Conservation (phyloP, 1,284 basidiomycete species). For the Rhodotorula mucilaginosa region DNA sequence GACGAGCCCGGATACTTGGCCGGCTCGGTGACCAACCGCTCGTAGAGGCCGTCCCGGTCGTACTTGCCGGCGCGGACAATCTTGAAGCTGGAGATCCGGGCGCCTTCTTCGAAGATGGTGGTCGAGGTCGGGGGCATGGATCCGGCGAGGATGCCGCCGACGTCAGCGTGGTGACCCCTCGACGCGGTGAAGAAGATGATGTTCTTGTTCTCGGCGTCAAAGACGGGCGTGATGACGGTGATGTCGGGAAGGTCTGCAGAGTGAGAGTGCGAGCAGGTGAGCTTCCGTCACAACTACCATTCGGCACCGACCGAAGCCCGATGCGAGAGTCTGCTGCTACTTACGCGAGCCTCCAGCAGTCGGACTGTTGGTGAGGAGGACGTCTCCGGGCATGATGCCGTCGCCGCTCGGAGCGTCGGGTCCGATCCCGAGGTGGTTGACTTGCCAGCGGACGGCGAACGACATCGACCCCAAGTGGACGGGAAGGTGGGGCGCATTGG, state of each 20-base stretch:
- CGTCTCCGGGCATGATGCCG: slow-evolving; percentile 51
- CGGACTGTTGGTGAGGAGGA: slow-evolving; percentile 55
- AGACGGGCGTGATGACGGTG: slow-evolving; percentile 74
- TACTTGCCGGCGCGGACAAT: slow-evolving; percentile 83
- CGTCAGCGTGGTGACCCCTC: slow-evolving; percentile 68
- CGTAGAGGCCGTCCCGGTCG: slow-evolving; percentile 68
- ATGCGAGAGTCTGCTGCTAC: slow-evolving; percentile 23
- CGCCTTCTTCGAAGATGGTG: slow-evolving; percentile 80
- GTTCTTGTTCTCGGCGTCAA: slow-evolving; percentile 54
- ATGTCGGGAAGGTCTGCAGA: slow-evolving; percentile 47
- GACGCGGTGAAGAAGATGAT: slow-evolving; percentile 92
- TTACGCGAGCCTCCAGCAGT: slow-evolving; percentile 52
- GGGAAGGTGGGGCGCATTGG: slow-evolving; percentile 65
- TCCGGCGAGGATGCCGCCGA: slow-evolving; percentile 66
- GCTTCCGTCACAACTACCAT: too few relatives aligned
- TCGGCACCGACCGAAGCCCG: too few relatives aligned
- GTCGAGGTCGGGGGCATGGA: slow-evolving; percentile 87
- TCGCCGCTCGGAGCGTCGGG: slow-evolving; percentile 45
- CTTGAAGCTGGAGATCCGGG: slow-evolving; percentile 81
- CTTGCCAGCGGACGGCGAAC: slow-evolving; percentile 35
- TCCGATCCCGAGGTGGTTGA: slow-evolving; percentile 52
- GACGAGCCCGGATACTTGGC: slow-evolving; percentile 72
- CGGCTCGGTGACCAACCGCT: slow-evolving; percentile 79
- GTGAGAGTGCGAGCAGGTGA: neutral
- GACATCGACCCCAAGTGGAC: slow-evolving; percentile 59